Evolutionary conservation across 345 rosid genomes (phyloP), one percentile per base, ranked within the genome.

Genomic region (Arabidopsis thaliana): DNA sequence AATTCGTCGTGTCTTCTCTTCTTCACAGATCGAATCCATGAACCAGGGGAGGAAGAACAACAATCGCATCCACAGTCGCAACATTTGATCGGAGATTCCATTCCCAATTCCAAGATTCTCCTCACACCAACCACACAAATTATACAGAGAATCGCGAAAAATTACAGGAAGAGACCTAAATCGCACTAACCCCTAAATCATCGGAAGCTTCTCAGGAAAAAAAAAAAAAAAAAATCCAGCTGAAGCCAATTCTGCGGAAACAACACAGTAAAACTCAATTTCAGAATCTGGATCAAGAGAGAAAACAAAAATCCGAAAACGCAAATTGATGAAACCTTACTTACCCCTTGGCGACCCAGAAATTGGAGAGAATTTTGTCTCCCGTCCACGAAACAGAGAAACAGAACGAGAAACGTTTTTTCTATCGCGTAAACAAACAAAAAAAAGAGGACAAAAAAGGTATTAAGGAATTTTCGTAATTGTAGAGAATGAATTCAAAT

Each of bases 1-100:
- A 82, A 76, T 50, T 87, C 93, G 0, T 84, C 90, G 65, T 83
- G 77, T 55, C 89, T 87, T 7, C 98, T 78, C 77, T 90, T 90
- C 11, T 90, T 90, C 11, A 90, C 89, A 4, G 96, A 84, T 8
- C 95, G 88, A 65, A 67, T 56, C 87, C 87, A 90, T 32, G 79
- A 44, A 38, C 63, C 83, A 3, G 84, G 58, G 40, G 82, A 85
- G 65, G 82, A 84, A 72, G 82, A 85, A 72, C 82, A 85, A 73
- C 90, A 85, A 72, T 80, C 80, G 63, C 96, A 86, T 13, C 86
- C 94, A 70, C 96, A 92, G 56, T 78, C 78, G 52, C 88, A 83
- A 69, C 90, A 90, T 74, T 75, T 82, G 62, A 72, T 82, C 70
- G 83, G 83, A 7, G 88, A 75, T 65, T 59, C 37, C 63, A 61